These are phyloP conservation scores for Chaetothyriales sp. DNA, from an alignment of 2,329 filamentous ascomycete genomes.

Conservation along the genomic window DNA sequence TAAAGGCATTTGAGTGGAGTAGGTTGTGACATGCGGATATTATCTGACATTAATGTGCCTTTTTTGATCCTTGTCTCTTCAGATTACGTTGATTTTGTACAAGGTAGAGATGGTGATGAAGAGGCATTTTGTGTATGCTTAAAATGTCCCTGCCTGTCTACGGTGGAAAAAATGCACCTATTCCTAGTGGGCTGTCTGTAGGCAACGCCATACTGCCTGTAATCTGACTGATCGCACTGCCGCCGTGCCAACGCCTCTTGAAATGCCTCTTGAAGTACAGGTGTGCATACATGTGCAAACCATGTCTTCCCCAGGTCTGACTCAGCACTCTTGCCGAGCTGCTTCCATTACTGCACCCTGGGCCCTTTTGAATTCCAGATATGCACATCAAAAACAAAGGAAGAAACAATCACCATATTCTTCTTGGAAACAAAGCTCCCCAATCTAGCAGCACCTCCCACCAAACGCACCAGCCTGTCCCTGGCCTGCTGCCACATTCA, in stretches of 20 bases:
- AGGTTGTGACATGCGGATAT: neutral
- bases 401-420: neutral
- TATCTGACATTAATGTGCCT: neutral
- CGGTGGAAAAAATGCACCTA: neutral
- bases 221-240: neutral
- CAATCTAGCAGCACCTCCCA: slow-evolving; percentile 59
- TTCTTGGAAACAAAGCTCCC: neutral
- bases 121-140: neutral
- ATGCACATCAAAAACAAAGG: neutral
- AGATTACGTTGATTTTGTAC: neutral
- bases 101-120: neutral
- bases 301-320: neutral
- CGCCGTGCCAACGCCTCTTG: neutral
- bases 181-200: neutral
- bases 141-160: neutral
- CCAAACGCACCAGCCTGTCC: slow-evolving; percentile 36
- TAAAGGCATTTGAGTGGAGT: neutral
- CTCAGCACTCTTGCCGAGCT: neutral
- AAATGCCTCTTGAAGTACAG: neutral
- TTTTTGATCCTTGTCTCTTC: too few relatives aligned
- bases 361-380: neutral
- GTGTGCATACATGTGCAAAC: neutral
- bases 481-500: slow-evolving; percentile 55
- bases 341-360: neutral
- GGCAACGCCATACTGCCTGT: neutral